Percentiles rank a stretch among this genome's conserved stretches.
Evolutionary conservation across 139 green algal species (phyloP).

Genomic region (Chlorella sp.): DNA sequence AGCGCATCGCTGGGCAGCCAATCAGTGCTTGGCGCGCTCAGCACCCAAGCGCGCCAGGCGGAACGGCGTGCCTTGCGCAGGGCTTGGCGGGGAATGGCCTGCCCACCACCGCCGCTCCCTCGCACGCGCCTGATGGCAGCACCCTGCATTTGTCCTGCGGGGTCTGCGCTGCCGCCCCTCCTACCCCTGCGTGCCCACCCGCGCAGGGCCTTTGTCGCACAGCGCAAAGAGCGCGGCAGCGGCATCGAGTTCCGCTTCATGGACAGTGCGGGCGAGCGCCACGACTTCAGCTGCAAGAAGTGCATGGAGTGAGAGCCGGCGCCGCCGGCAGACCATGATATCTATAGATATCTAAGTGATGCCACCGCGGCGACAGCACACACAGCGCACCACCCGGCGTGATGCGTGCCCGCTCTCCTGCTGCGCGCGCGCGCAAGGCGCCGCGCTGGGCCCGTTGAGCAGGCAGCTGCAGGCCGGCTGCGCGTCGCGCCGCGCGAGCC

Average conservation of each 20-base stretch:
- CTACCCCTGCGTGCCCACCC: no score
- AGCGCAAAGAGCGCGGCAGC: neutral
- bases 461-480: no score
- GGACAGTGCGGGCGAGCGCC: neutral
- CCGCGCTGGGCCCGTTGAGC: neutral
- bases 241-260: slow-evolving; percentile 3
- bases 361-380: neutral
- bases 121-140: no score
- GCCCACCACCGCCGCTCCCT: no score
- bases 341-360: no score
- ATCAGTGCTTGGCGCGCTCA: no score
- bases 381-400: neutral
- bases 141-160: no score
- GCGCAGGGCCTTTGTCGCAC: neutral
- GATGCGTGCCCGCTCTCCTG: neutral
- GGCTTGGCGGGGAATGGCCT: no score
- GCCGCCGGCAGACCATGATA: neutral
- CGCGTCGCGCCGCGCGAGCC: no score
- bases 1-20: neutral
- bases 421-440: neutral
- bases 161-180: no score
- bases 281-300: neutral
- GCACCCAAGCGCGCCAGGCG: no score
- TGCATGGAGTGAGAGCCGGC: neutral
- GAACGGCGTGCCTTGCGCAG: no score